These are phyloP conservation scores for Limnanthes douglasii DNA, from an alignment of 345 rosid species.

Conservation along the genomic window DNA sequence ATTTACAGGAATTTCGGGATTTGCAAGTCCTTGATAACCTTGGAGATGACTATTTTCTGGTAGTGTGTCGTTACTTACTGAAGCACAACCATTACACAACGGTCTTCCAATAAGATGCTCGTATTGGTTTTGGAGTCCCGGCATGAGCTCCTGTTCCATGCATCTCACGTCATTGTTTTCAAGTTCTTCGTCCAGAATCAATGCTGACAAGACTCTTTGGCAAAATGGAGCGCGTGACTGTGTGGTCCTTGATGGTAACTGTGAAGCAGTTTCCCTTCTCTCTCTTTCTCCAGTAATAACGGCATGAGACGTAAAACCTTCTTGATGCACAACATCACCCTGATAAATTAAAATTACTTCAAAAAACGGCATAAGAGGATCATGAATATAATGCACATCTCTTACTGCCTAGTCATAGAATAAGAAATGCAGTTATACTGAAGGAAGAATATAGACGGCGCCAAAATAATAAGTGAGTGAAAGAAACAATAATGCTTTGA, in stretches of 20 bases:
- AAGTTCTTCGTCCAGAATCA: slow-evolving; percentile 40
- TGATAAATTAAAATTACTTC: slow-evolving; percentile 5
- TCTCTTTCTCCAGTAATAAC: slow-evolving; percentile 14
- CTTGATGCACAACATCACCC: slow-evolving; percentile 15
- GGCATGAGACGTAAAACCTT: slow-evolving; percentile 10
- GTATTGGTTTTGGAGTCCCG: slow-evolving; percentile 13
- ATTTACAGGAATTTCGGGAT: slow-evolving; percentile 10
- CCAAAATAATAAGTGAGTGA: too few species aligned
- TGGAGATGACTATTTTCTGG: slow-evolving; percentile 8
- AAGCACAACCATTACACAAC: slow-evolving; percentile 14
- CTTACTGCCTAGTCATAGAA: too few species aligned
- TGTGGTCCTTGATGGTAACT: slow-evolving; percentile 3
- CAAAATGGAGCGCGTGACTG: slow-evolving; percentile 29
- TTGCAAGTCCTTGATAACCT: slow-evolving; percentile 10
- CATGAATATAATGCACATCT: too few species aligned
- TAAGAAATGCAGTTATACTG: too few species aligned
- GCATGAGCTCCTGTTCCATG: slow-evolving; percentile 11
- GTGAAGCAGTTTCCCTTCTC: slow-evolving; percentile 8
- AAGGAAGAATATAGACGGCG: too few species aligned
- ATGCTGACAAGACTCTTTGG: slow-evolving; percentile 42
- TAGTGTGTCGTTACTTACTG: slow-evolving; percentile 2
- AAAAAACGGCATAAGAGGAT: too few species aligned
- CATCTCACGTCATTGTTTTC: slow-evolving; percentile 16
- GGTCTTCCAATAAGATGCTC: slow-evolving; percentile 10
- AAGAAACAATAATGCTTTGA: too few species aligned